Percentiles rank a stretch among this genome's conserved stretches.
These are phyloP conservation scores for Nakazawaea ambrosiae DNA, from an alignment of 805 yeast genomes.

Conservation along the genomic window DNA sequence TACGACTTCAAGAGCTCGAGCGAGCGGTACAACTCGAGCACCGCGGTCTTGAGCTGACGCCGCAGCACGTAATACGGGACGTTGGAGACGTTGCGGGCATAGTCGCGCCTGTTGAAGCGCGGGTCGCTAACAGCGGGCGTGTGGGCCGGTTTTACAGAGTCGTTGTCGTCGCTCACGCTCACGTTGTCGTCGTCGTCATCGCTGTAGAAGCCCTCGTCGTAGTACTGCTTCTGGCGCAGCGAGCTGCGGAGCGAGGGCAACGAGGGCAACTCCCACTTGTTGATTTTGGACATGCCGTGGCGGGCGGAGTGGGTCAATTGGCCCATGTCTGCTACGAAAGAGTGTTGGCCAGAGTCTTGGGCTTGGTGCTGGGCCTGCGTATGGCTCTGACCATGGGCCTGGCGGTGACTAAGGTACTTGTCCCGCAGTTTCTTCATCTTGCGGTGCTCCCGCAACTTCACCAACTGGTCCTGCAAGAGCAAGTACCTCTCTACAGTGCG, in stretches of 20 bases:
- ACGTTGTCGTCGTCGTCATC: slow-evolving; percentile 13
- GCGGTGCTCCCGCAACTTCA: neutral
- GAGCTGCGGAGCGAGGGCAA: slow-evolving; percentile 26
- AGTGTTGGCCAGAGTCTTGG: neutral
- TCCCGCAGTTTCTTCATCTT: neutral
- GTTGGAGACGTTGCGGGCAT: slow-evolving; percentile 28
- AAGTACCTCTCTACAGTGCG: slow-evolving; percentile 54
- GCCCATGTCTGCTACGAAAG: too few species aligned
- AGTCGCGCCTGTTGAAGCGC: slow-evolving; percentile 41
- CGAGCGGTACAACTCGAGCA: slow-evolving; percentile 67
- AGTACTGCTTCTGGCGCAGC: slow-evolving; percentile 26
- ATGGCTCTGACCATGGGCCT: neutral
- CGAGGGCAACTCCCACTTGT: slow-evolving; percentile 32
- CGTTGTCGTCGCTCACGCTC: neutral
- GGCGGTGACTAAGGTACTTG: neutral
- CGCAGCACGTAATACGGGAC: slow-evolving; percentile 62
- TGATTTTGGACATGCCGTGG: slow-evolving; percentile 19
- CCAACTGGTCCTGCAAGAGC: slow-evolving; percentile 59
- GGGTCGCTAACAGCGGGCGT: slow-evolving; percentile 13
- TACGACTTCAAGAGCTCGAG: slow-evolving; percentile 66
- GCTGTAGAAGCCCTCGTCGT: slow-evolving; percentile 24
- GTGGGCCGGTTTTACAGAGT: neutral
- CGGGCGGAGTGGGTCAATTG: neutral
- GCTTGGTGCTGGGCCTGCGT: neutral
- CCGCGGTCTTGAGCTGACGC: slow-evolving; percentile 60